Evolutionary conservation across 805 yeast species (phyloP).

Genomic region (Candida nemodendra): DNA sequence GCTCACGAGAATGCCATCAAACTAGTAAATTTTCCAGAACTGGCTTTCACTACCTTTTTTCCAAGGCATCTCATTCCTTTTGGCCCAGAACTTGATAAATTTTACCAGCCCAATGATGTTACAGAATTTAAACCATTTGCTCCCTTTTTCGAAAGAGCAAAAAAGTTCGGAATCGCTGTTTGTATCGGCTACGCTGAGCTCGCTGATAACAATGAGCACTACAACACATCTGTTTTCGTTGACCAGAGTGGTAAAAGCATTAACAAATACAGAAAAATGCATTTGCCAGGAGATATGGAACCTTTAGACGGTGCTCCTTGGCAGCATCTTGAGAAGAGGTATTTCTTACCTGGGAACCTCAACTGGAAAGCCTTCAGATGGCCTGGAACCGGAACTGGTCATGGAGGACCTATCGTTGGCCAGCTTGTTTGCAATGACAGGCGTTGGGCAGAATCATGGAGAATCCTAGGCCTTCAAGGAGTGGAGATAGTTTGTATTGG

Average conservation of each 20-base stretch:
- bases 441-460: slow-evolving; percentile 41
- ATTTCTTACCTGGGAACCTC: slow-evolving; percentile 35
- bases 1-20: slow-evolving; percentile 32
- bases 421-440: slow-evolving; percentile 39
- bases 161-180: slow-evolving; percentile 30
- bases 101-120: slow-evolving; percentile 37
- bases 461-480: slow-evolving; percentile 37
- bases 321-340: slow-evolving; percentile 39
- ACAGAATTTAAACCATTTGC: slow-evolving; percentile 25
- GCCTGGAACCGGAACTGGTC: slow-evolving; percentile 33
- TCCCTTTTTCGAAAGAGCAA: slow-evolving; percentile 38
- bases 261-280: slow-evolving; percentile 37
- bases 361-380: slow-evolving; percentile 37
- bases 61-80: slow-evolving; percentile 35
- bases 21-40: slow-evolving; percentile 38
- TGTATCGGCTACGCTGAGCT: slow-evolving; percentile 39
- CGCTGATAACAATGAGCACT: slow-evolving; percentile 37
- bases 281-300: slow-evolving; percentile 37
- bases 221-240: slow-evolving; percentile 34
- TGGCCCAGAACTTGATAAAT: slow-evolving; percentile 35
- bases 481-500: slow-evolving; percentile 36
- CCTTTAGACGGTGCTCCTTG: slow-evolving; percentile 33
- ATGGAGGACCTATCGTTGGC: slow-evolving; percentile 35
- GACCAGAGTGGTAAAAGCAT: slow-evolving; percentile 32
- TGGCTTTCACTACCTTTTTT: slow-evolving; percentile 36